Percentiles rank a stretch among this genome's conserved stretches.
Evolutionary conservation across 139 green algal species (phyloP).

Genomic region (Mesostigma viride): DNA sequence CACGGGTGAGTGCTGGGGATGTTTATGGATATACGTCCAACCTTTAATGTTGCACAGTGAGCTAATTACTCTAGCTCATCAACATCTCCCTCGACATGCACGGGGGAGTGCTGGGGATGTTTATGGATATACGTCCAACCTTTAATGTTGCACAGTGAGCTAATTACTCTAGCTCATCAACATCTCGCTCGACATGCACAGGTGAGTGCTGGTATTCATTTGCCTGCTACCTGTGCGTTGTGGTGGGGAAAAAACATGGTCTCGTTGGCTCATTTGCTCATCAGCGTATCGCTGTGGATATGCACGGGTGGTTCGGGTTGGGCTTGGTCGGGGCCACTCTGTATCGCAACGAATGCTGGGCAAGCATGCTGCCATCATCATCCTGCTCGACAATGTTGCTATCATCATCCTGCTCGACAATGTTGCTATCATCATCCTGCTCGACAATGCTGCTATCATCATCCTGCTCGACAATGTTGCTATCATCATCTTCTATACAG

Average conservation of each 20-base stretch:
- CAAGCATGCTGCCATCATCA: neutral
- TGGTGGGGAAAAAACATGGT: too few species aligned
- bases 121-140: too few species aligned
- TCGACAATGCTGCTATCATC: neutral
- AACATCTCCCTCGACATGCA: conserved; percentile 80
- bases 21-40: too few species aligned
- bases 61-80: conserved; percentile 72
- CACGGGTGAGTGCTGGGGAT: conserved; percentile 24
- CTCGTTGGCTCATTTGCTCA: too few species aligned
- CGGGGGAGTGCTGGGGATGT: conserved; percentile 17
- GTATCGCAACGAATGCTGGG: too few species aligned
- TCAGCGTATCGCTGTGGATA: conserved; percentile 77
- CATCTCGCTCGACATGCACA: conserved; percentile 79
- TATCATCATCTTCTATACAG: neutral
- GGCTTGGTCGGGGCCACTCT: too few species aligned
- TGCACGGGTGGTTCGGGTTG: too few species aligned
- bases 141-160: too few species aligned
- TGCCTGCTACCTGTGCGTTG: too few species aligned
- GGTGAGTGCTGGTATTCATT: conserved; percentile 15
- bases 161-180: conserved; percentile 67
- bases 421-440: neutral
- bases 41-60: too few species aligned
- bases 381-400: neutral
- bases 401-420: neutral
- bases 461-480: neutral